A percentile compares a stretch with the other conserved stretches of the same genome.
phyloP scores from a whole-genome alignment of 2,329 filamentous ascomycete genomes.

The Colletotrichum australisinense region DNA sequence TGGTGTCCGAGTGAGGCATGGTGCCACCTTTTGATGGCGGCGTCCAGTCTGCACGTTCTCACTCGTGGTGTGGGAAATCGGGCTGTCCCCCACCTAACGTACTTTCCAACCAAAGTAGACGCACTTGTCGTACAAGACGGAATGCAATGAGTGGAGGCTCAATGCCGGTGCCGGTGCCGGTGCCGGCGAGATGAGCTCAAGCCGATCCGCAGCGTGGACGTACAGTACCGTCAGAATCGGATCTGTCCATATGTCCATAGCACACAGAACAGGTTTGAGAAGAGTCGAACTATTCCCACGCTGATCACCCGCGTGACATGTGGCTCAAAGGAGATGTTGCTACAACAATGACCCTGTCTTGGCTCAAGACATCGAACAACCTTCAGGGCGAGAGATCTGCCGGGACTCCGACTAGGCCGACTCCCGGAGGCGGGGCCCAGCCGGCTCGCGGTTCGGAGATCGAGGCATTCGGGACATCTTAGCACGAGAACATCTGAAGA shows the following conservation, averaged over 20 bases:
- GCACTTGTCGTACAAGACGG: conserved; percentile 2
- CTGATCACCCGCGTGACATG: not conserved
- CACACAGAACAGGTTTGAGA: not conserved
- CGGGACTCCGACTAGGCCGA: not conserved
- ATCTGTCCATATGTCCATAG: not conserved
- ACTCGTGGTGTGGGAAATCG: not conserved
- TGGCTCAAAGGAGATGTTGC: not conserved
- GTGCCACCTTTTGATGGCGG: not conserved
- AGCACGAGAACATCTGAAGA: not conserved
- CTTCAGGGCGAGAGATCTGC: not conserved
- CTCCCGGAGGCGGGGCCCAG: not conserved
- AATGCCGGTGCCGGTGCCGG: not conserved
- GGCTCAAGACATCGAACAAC: not conserved
- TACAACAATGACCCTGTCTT: not conserved
- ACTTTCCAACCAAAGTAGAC: not conserved
- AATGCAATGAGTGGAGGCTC: no score
- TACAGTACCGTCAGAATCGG: no score
- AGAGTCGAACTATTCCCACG: not conserved
- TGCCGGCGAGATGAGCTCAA: not conserved
- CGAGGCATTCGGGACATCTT: conserved; percentile 15
- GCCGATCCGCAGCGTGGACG: not conserved
- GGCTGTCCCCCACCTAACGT: not conserved
- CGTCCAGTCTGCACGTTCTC: not conserved
- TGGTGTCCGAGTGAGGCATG: not conserved
- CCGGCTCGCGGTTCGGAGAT: conserved; percentile 11